Evolutionary conservation across 2,329 filamentous ascomycete genomes (phyloP).

Genomic region (Diplodia mutila): DNA sequence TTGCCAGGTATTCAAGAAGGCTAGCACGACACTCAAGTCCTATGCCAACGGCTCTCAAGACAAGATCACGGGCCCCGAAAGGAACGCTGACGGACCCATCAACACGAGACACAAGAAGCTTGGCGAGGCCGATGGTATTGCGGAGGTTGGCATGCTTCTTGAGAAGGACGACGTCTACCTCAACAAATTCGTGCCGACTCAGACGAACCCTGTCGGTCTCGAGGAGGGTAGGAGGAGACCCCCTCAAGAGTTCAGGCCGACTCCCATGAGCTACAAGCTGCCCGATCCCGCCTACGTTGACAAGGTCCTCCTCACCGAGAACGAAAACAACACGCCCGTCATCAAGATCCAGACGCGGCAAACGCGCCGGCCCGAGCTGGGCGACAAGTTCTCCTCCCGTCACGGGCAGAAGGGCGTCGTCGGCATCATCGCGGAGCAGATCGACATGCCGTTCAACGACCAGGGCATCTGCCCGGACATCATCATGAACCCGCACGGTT

Average conservation of each 20-base stretch:
- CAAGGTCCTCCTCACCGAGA: constrained; percentile 92
- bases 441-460: constrained; percentile 96
- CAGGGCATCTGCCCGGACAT: constrained; percentile 92
- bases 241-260: constrained; percentile 60
- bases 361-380: constrained; percentile 89
- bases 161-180: constrained; percentile 82
- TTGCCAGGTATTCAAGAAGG: constrained; percentile 98
- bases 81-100: constrained; percentile 61
- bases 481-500: constrained; percentile 99
- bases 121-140: constrained; percentile 78
- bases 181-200: constrained; percentile 83
- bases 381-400: constrained; percentile 97
- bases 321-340: constrained; percentile 81
- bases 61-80: constrained; percentile 56
- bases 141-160: constrained; percentile 81
- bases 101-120: constrained; percentile 67
- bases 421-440: constrained; percentile 93
- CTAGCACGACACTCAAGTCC: constrained; percentile 80
- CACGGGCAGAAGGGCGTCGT: constrained; percentile 99
- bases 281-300: constrained; percentile 88
- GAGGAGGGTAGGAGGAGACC: constrained; percentile 43
- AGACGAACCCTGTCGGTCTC: constrained; percentile 71
- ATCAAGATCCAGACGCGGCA: constrained; percentile 97
- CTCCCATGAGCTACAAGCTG: constrained; percentile 77
- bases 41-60: constrained; percentile 80